Base-by-base conservation (phyloP, 257 asterid genomes). In the Primulina eburnea region DNA sequence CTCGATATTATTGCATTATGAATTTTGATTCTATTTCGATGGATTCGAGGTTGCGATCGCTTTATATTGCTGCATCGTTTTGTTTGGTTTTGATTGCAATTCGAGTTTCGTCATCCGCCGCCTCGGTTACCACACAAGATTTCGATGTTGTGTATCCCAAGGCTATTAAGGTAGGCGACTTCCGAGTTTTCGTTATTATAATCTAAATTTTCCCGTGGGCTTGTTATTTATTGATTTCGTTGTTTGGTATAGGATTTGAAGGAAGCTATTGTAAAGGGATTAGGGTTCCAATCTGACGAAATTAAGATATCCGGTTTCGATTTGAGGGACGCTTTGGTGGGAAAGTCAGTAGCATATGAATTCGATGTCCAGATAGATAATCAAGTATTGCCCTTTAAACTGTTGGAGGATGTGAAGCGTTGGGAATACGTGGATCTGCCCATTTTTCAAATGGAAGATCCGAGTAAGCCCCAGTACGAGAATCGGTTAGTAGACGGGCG, bases 351-450 rank as follows among this genome's bases (percentile, higher is more conserved):
- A 64, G 93, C 97, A 0, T 93, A 90, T 69, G 99, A 93, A 72
- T 90, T 93, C 76, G 97, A 90, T 77, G 84, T 93, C 73, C 97
- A 93, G 85, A 78, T 93, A 66, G 97, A 89, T 78, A 79, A 90
- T 21, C 85, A 89, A 60, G 87, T 93, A 69, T 60, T 87, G 72
- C 99, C 99, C 2, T 82, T 93, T 10, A 90, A 93, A 86, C 88
- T 93, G 58, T 78, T 90, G 86, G 97, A 93, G 87, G 97, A 93
- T 82, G 97, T 93, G 69, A 86, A 86, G 56, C 80, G 82, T 69
- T 90, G 99, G 97, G 99, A 93, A 24, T 90, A 83, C 55, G 95
- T 90, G 17, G 99, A 93, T 77, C 79, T 93, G 37, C 97, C 99
- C 8, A 87, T 93, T 83, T 93, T 90, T 59, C 94, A 75, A 62